phyloP scores from a whole-genome alignment of 495 filamentous ascomycete species.

The Penicillium malachiteum region DNA sequence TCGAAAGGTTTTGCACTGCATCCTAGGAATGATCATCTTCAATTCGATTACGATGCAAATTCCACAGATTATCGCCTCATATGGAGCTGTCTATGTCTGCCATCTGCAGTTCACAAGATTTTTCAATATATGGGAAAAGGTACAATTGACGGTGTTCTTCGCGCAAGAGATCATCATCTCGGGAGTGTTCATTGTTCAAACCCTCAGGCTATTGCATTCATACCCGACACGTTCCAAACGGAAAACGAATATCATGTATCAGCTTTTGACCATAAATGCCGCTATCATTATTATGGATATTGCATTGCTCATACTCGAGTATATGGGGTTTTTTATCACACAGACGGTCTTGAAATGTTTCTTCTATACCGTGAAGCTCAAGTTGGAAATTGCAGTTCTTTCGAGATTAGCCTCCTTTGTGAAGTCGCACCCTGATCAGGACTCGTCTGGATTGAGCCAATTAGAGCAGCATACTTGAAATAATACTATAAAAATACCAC shows the following conservation, averaged over 20 bases:
- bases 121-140: slow-evolving; percentile 37
- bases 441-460: slow-evolving; percentile 1
- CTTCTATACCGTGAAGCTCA: slow-evolving; percentile 51
- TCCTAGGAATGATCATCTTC: slow-evolving; percentile 53
- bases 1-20: slow-evolving; percentile 31
- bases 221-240: slow-evolving; percentile 23
- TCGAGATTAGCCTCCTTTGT: slow-evolving; percentile 6
- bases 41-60: slow-evolving; percentile 46
- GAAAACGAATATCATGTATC: slow-evolving; percentile 33
- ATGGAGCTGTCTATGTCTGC: slow-evolving; percentile 28
- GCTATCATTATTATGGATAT: slow-evolving; percentile 39
- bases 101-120: slow-evolving; percentile 24
- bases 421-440: neutral
- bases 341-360: slow-evolving; percentile 42
- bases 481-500: too few relatives aligned
- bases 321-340: slow-evolving; percentile 29
- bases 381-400: slow-evolving; percentile 45
- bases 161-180: slow-evolving; percentile 47
- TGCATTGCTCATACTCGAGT: slow-evolving; percentile 33
- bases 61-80: slow-evolving; percentile 46
- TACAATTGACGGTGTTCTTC: slow-evolving; percentile 41
- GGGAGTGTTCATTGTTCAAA: slow-evolving; percentile 41
- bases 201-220: slow-evolving; percentile 27
- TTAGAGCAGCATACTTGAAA: neutral
- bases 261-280: slow-evolving; percentile 43